Evolutionary conservation across 306 rosid species (phyloP).

Genomic region (Prunus davidiana): DNA sequence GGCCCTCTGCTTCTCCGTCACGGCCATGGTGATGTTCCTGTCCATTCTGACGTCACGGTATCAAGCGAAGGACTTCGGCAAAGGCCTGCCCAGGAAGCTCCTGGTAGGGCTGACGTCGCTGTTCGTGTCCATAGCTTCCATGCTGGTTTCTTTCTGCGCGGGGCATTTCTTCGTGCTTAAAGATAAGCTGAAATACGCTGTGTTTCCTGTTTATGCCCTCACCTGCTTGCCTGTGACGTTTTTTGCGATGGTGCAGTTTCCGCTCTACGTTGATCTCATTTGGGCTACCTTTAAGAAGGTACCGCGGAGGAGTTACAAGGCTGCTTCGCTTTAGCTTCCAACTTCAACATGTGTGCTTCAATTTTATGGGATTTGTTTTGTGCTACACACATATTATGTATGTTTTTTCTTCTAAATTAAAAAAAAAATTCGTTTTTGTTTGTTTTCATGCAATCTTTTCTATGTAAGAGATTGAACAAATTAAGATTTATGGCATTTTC

Average conservation of each 20-base stretch:
- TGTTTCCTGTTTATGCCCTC: conserved; percentile 30
- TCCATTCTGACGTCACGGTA: conserved; percentile 46
- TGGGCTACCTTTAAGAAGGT: conserved; percentile 26
- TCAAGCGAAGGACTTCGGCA: conserved; percentile 37
- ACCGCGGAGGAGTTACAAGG: not conserved
- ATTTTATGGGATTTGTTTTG: no score
- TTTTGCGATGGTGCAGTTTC: conserved; percentile 45
- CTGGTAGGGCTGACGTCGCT: conserved; percentile 40
- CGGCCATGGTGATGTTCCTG: conserved; percentile 49
- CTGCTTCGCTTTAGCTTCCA: conserved; percentile 30
- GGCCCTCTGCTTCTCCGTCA: conserved; percentile 49
- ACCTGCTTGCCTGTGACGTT: conserved; percentile 41
- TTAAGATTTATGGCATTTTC: not conserved
- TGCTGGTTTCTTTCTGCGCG: conserved; percentile 45
- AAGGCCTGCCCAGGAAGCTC: conserved; percentile 38
- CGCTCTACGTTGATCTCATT: conserved; percentile 42
- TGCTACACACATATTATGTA: no score
- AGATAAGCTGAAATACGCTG: conserved; percentile 19
- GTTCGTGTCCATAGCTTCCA: conserved; percentile 41
- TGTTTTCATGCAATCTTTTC: not conserved
- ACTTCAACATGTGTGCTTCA: no score
- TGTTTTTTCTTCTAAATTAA: no score
- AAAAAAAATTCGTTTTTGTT: no score
- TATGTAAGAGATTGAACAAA: not conserved
- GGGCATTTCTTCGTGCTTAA: conserved; percentile 45